Evolutionary conservation across 495 filamentous ascomycete species (phyloP), one percentile per base, ranked within the genome.

Genomic region (Cairneyella variabilis): DNA sequence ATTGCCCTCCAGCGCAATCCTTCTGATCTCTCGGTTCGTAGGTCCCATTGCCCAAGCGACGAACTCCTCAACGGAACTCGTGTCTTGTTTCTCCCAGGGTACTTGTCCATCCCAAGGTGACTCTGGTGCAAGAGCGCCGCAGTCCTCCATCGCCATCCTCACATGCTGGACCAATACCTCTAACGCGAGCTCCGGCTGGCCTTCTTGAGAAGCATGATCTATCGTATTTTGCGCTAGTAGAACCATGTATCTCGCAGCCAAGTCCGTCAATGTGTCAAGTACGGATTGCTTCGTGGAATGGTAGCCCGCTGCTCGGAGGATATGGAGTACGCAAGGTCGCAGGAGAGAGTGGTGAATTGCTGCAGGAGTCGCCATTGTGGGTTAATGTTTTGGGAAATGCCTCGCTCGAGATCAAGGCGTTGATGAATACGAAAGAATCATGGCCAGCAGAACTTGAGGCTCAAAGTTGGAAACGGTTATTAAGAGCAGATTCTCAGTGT

Each of bases 301-400:
- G 68, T 90, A 95, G 70, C 91, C 91, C 27, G 87, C 79, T 26
- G 90, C 89, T 60, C 91, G 88, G 27, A 96, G 80, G 63, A 93
- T 91, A 58, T 93, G 88, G 50, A 95, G 80, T 51, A 95, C 78
- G 26, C 83, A 81, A 2, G 90, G 91, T 20, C 88, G 85, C 21
- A 95, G 78, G 59, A 95, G 83, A 28, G 89, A 79, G 66, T 84
- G 83, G 70, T 87, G 84, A 48, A 91, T 78, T 47, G 70, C 54
- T 30, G 65, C 64, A 12, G 75, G 68, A 10, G 69, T 65, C 44
- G 73, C 59, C 73, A 76, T 76, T 38, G 20, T 54, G 42, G 21
- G 26, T 40, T 17, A 36, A 34, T 26, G 30, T 32, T 59, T 34
- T 10, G 3, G 27, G 23, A 18, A 21, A n/a, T n/a, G n/a, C n/a